Percentiles rank a stretch among this genome's conserved stretches.
Conservation (phyloP, 192 early-diverging fungal species). For the Globomyces pollinis-pini region DNA sequence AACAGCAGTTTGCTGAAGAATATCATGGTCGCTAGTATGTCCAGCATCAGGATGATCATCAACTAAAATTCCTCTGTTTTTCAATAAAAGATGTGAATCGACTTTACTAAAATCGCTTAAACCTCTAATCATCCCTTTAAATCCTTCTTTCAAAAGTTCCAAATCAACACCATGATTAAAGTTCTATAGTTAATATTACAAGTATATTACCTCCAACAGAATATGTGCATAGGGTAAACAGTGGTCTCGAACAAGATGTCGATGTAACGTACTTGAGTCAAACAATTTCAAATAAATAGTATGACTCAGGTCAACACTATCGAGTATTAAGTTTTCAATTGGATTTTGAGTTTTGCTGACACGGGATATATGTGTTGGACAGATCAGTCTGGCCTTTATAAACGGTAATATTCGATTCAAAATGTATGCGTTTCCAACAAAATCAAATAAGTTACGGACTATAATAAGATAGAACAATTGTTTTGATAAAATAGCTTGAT, state of each 20-base stretch:
- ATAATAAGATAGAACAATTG: slow-evolving; percentile 1
- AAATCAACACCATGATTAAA: background rate
- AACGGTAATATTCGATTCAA: background rate
- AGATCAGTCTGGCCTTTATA: background rate
- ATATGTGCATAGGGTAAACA: background rate
- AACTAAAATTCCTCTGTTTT: background rate
- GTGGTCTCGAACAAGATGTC: background rate
- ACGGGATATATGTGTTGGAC: background rate
- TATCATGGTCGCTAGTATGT: background rate
- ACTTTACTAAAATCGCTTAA: slow-evolving; percentile 3
- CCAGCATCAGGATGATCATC: background rate
- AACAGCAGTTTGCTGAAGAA: background rate
- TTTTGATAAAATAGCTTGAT: background rate
- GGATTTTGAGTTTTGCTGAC: background rate
- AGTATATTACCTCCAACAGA: background rate
- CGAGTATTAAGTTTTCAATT: background rate
- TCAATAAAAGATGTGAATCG: background rate
- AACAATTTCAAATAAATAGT: background rate
- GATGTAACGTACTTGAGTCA: background rate
- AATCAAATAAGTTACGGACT: background rate
- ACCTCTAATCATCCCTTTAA: slow-evolving; percentile 1
- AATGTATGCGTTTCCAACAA: slow-evolving; percentile 9
- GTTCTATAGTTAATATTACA: background rate
- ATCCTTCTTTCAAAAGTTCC: background rate
- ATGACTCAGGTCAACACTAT: background rate